Evolutionary conservation across 129 eudicot species (phyloP).

Genomic region (Saussurea involucrata): DNA sequence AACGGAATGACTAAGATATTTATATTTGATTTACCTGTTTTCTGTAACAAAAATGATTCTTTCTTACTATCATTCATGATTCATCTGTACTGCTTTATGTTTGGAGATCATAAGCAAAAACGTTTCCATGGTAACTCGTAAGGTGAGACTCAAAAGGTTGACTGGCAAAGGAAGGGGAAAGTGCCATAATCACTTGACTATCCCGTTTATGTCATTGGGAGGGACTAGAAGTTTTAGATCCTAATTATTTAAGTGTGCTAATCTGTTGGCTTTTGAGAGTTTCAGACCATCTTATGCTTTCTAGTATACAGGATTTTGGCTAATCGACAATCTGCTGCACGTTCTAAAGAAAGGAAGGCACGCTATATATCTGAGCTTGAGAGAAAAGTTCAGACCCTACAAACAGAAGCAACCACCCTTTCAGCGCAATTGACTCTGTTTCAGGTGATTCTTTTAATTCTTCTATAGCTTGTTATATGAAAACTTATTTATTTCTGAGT

Average conservation of each 20-base stretch:
- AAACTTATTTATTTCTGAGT: background rate
- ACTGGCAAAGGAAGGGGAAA: background rate
- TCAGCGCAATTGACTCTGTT: conserved; percentile 75
- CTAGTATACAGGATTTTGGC: conserved; percentile 65
- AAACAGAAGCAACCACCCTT: conserved; percentile 87
- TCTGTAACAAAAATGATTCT: background rate
- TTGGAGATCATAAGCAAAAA: background rate
- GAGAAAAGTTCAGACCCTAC: conserved; percentile 83
- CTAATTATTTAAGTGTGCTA: background rate
- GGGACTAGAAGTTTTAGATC: background rate
- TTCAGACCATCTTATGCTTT: conserved; percentile 25
- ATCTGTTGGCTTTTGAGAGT: background rate
- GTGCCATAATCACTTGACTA: background rate
- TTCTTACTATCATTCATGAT: background rate
- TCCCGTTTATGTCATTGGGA: background rate
- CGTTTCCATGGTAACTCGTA: background rate
- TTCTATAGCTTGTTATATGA: background rate
- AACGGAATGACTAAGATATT: background rate
- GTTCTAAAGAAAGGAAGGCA: conserved; percentile 88
- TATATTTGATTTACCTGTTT: background rate
- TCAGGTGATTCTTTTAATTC: conserved; percentile 43
- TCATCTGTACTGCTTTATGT: background rate
- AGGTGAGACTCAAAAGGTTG: background rate
- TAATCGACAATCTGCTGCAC: conserved; percentile 93
- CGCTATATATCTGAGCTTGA: conserved; percentile 80